Conservation (phyloP, 2,329 filamentous ascomycete genomes). For the Fusarium sp. region DNA sequence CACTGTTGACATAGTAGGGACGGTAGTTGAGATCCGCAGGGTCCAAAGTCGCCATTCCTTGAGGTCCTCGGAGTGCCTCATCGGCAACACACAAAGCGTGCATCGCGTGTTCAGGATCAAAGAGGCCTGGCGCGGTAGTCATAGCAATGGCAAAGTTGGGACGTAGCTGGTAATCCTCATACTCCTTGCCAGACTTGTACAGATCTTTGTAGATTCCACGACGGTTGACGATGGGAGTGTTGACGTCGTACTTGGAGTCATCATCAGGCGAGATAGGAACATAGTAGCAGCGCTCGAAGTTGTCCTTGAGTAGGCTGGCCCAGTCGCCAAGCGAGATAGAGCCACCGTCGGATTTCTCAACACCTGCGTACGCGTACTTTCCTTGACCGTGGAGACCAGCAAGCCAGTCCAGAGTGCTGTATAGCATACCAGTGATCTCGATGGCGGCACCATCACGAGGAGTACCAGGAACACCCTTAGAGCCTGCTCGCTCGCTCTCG, state of each 20-base stretch:
- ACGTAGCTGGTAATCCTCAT: conserved; percentile 96
- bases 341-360: conserved; percentile 71
- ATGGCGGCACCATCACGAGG: conserved; percentile 94
- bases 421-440: conserved; percentile 93
- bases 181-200: conserved; percentile 92
- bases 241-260: conserved; percentile 82
- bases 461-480: conserved; percentile 94
- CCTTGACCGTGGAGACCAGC: conserved; percentile 73
- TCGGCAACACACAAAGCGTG: conserved; percentile 84
- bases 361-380: conserved; percentile 77
- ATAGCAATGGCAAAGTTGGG: conserved; percentile 96
- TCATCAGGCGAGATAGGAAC: conserved; percentile 77
- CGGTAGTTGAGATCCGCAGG: conserved; percentile 92
- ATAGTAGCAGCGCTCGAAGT: conserved; percentile 94
- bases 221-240: conserved; percentile 82
- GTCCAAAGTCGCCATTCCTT: conserved; percentile 95
- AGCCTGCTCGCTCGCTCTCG: conserved; percentile 90
- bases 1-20: conserved; percentile 93
- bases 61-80: conserved; percentile 81
- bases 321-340: conserved; percentile 79
- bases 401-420: conserved; percentile 89
- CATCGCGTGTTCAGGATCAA: conserved; percentile 81
- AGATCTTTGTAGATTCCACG: conserved; percentile 98
- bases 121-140: conserved; percentile 90
- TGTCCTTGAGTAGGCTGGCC: conserved; percentile 81